Conservation (phyloP, 2,329 filamentous ascomycete species). For the Sporothrix schenckii region DNA sequence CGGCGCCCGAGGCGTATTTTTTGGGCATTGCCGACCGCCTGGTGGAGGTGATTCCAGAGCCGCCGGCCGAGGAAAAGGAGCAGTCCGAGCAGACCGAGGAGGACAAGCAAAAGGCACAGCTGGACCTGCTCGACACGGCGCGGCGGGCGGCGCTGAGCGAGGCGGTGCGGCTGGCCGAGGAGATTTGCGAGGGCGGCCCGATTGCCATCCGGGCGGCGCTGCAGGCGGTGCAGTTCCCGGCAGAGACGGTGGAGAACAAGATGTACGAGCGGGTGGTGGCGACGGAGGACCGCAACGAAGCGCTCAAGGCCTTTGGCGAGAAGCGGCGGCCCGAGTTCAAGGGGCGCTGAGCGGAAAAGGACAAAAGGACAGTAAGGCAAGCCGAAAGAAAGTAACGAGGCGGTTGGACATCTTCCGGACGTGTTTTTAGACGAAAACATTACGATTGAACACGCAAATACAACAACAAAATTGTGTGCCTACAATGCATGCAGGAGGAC, state of each 20-base stretch:
- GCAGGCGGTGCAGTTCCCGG: slow-evolving; percentile 72
- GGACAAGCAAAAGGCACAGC: slow-evolving; percentile 41
- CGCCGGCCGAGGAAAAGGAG: slow-evolving; percentile 39
- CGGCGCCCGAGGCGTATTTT: slow-evolving; percentile 84
- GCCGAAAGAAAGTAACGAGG: background rate
- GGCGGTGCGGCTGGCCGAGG: slow-evolving; percentile 74
- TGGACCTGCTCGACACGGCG: slow-evolving; percentile 58
- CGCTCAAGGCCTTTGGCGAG: slow-evolving; percentile 76
- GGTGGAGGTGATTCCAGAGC: slow-evolving; percentile 65
- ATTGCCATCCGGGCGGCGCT: slow-evolving; percentile 79
- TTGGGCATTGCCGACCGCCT: slow-evolving; percentile 87
- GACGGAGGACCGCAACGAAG: slow-evolving; percentile 87
- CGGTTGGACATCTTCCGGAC: background rate
- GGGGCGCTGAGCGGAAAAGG: slow-evolving; percentile 49
- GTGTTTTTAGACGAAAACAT: background rate
- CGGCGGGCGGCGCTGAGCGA: slow-evolving; percentile 71
- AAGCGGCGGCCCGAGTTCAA: slow-evolving; percentile 64
- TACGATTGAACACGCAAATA: background rate
- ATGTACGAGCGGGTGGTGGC: slow-evolving; percentile 83
- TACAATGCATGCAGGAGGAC: background rate
- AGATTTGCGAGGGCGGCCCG: slow-evolving; percentile 82
- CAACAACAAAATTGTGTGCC: background rate
- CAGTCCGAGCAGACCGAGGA: slow-evolving; percentile 45
- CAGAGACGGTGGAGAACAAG: slow-evolving; percentile 78
- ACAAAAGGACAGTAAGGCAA: background rate